Conservation (phyloP, 1,139 yeast species). For the Pneumocystis oryctolagi region DNA sequence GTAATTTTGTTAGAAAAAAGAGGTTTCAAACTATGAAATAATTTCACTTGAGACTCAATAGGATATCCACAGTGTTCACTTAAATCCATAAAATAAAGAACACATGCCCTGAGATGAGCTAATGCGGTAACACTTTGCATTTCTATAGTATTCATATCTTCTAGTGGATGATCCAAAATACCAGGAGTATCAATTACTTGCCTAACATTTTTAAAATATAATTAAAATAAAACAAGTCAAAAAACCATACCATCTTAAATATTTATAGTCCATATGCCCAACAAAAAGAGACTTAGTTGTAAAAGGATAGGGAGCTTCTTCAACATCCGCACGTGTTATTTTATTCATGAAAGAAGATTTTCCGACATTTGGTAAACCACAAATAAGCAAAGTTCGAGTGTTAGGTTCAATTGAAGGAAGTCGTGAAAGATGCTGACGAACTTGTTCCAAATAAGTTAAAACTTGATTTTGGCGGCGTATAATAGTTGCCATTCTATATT, state of each 20-base stretch:
- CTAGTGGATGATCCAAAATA: conserved; percentile 94
- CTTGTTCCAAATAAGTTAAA: conserved; percentile 84
- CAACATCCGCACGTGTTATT: conserved; percentile 96
- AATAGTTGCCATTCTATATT: conserved; percentile 79
- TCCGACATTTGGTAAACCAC: conserved; percentile 99
- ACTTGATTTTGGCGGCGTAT: conserved; percentile 91
- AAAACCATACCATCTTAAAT: conserved; percentile 48
- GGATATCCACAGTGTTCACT: conserved; percentile 98
- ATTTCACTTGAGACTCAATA: conserved; percentile 90
- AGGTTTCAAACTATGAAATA: conserved; percentile 93
- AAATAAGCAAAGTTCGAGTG: conserved; percentile 88
- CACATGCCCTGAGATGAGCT: conserved; percentile 94
- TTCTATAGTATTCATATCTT: conserved; percentile 98
- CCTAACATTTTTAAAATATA: not conserved
- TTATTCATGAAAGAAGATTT: conserved; percentile 86
- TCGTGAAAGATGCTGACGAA: conserved; percentile 97
- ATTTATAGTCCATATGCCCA: conserved; percentile 95
- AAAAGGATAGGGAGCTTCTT: conserved; percentile 97
- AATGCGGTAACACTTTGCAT: conserved; percentile 98
- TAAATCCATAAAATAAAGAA: conserved; percentile 91
- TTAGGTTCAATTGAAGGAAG: conserved; percentile 96
- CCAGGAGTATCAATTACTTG: conserved; percentile 99
- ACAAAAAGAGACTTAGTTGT: conserved; percentile 90
- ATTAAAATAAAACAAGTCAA: not conserved
- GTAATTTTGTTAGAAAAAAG: conserved; percentile 93